Evolutionary conservation across 1,284 basidiomycete genomes (phyloP), one percentile per base, ranked within the genome.

Genomic region (Trichosporon asahii): DNA sequence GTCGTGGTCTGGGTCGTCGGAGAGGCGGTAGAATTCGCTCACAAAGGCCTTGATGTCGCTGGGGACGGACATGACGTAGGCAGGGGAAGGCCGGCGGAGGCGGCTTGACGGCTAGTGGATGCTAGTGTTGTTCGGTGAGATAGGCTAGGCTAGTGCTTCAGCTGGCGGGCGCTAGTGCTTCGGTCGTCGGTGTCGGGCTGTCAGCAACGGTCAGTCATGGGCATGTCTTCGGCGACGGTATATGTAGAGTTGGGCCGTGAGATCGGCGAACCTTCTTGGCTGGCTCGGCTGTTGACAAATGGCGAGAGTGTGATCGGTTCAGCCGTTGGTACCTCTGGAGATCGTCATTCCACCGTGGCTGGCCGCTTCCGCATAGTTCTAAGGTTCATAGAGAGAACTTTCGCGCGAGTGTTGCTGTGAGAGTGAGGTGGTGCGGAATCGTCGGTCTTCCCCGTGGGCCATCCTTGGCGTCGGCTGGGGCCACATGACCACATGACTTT

Each of bases 1-100:
- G n/a, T 66, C 65, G 49, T 55, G 65, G 65, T 66, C 53, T 5
- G 65, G 49, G n/a, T 55, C 46, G 49, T 66, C 65, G 31, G 65
- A 55, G 27, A 3, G 35, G 21, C 6, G 4, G 49, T 35, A 66
- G 65, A 55, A 66, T 29, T 66, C 15, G 18, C 15, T 21, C 46
- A 66, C 46, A n/a, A 35, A 66, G n/a, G 3, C 65, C 27, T 23
- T 12, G 49, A 66, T 49, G 33, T 29, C 27, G 12, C 18, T 18
- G 44, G 64, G 64, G 15, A 53, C 57, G 27, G 57, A 46, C 64
- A 31, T 65, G n/a, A 44, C 33, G 23, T 64, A 25, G 27, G 44
- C 64, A 7, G 37, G 37, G 15, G 5, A 64, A 3, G 31, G 31
- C n/a, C n/a, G 31, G 35, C 15, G 14, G 6, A 37, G 33, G 5